Percentiles rank a stretch among this genome's conserved stretches.
Conservation (phyloP, 2,329 filamentous ascomycete genomes). For the Venturia aucupariae region DNA sequence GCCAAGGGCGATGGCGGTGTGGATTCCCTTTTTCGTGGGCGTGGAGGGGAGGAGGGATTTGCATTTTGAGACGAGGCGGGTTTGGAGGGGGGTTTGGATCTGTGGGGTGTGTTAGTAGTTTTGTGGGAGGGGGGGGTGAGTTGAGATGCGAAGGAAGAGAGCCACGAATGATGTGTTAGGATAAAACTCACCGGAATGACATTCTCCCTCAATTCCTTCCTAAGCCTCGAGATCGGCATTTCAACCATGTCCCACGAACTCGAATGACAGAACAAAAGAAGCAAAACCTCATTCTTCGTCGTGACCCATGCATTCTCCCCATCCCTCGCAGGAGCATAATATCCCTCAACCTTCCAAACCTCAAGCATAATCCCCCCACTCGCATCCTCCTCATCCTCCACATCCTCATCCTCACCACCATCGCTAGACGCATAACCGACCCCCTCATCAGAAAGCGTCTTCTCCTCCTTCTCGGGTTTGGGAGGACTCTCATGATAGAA, state of each 20-base stretch:
- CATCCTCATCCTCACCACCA: neutral
- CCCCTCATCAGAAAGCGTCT: neutral
- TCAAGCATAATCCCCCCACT: neutral
- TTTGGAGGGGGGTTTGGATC: neutral
- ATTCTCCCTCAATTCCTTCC: neutral
- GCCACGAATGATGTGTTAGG: neutral
- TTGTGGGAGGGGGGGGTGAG: neutral
- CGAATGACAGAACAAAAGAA: neutral
- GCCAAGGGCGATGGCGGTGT: neutral
- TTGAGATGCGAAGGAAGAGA: neutral
- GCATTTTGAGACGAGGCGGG: neutral
- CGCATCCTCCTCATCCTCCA: neutral
- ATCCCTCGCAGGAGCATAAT: neutral
- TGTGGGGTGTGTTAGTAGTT: neutral
- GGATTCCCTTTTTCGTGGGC: neutral
- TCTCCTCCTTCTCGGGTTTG: neutral
- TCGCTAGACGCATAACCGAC: neutral
- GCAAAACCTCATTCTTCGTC: neutral
- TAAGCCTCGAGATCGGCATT: neutral
- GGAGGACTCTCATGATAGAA: neutral
- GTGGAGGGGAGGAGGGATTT: neutral
- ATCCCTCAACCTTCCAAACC: constrained; percentile 1
- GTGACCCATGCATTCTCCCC: neutral
- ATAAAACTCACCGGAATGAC: neutral
- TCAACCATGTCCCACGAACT: neutral